Evolutionary conservation across 1,139 yeast genomes (phyloP).

Genomic region (Suhomyces taliae): DNA sequence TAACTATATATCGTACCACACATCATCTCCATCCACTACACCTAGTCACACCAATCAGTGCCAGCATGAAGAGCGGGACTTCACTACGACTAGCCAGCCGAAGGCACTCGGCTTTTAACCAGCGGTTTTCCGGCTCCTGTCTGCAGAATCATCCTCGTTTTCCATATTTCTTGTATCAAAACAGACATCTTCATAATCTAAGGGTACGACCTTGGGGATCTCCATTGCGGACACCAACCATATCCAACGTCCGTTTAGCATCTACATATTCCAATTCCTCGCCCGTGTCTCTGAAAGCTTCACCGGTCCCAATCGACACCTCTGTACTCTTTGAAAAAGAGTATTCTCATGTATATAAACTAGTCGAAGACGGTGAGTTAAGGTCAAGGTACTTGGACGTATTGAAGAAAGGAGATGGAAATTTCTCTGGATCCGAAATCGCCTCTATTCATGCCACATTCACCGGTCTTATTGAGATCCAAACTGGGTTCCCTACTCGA

Average conservation of each 20-base stretch:
- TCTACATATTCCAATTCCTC: background rate
- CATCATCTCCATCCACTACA: background rate
- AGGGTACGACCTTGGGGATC: conserved; percentile 2
- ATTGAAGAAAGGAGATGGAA: background rate
- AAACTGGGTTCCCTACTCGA: conserved; percentile 18
- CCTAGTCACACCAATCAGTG: background rate
- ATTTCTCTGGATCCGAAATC: conserved; percentile 13
- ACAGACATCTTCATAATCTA: background rate
- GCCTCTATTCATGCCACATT: conserved; percentile 16
- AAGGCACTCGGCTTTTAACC: background rate
- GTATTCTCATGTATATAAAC: conserved; percentile 16
- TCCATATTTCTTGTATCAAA: background rate
- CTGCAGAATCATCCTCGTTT: background rate
- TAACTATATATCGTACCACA: background rate
- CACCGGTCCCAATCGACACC: background rate
- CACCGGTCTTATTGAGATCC: conserved; percentile 18
- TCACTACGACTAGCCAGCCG: conserved; percentile 7
- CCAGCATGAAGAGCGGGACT: conserved; percentile 3
- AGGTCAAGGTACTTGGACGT: conserved; percentile 13
- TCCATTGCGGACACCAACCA: background rate
- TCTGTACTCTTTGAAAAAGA: conserved; percentile 7
- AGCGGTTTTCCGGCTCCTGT: background rate
- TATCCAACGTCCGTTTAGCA: background rate
- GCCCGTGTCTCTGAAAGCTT: background rate
- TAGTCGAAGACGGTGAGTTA: conserved; percentile 14